These are phyloP conservation scores for Kodamaea ohmeri DNA, from an alignment of 1,139 yeast species.

Conservation along the genomic window DNA sequence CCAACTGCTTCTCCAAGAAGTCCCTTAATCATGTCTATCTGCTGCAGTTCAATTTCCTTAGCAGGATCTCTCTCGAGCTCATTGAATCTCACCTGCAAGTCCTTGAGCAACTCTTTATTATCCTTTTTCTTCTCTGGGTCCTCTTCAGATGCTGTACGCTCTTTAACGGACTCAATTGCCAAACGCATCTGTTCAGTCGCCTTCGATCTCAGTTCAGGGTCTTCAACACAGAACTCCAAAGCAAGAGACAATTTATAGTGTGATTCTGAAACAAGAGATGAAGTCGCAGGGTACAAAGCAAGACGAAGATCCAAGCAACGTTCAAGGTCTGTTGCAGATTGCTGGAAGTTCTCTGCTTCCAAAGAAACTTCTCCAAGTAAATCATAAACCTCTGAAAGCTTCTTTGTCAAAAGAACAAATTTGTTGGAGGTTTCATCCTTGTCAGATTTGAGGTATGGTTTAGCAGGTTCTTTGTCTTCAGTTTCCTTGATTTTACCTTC, in stretches of 20 bases:
- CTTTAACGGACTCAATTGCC: conserved; percentile 62
- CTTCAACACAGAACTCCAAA: conserved; percentile 63
- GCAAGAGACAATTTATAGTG: conserved; percentile 83
- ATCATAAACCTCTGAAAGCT: conserved; percentile 74
- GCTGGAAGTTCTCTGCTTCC: conserved; percentile 79
- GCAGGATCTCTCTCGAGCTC: conserved; percentile 56
- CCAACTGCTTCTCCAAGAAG: conserved; percentile 50
- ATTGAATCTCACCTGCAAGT: conserved; percentile 46
- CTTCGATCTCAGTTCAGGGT: conserved; percentile 42
- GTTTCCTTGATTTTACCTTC: conserved; percentile 41
- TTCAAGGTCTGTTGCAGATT: conserved; percentile 67
- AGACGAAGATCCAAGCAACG: conserved; percentile 55
- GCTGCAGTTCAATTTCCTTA: conserved; percentile 52
- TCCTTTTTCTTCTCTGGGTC: conserved; percentile 37
- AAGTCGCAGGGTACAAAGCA: conserved; percentile 49
- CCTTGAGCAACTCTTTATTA: conserved; percentile 52
- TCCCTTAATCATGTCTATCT: conserved; percentile 59
- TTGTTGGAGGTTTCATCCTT: conserved; percentile 29
- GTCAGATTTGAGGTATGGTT: conserved; percentile 38
- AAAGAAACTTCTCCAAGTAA: conserved; percentile 85
- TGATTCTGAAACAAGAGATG: conserved; percentile 70
- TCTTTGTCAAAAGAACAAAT: conserved; percentile 40
- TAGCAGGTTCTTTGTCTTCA: conserved; percentile 14
- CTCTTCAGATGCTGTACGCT: conserved; percentile 30
- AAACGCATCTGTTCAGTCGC: conserved; percentile 58